Conservation (phyloP, 768 basidiomycete genomes). For the Boletus rubroflammeus region DNA sequence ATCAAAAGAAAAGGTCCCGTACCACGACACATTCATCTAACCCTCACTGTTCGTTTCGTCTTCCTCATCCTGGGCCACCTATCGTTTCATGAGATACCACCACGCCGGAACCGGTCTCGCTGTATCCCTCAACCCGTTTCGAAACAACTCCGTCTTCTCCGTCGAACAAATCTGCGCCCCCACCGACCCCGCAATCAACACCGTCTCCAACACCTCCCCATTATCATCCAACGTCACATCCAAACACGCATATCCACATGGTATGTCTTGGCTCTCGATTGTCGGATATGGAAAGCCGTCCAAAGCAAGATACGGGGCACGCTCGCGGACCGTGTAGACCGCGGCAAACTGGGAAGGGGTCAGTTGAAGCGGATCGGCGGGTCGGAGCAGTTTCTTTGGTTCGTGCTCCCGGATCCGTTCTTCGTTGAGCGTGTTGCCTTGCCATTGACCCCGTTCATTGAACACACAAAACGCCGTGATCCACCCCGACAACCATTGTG, state of each 20-base stretch:
- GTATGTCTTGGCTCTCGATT: constrained; percentile 28
- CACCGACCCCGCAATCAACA: constrained; percentile 30
- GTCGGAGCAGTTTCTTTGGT: constrained; percentile 32
- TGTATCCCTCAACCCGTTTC: constrained; percentile 32
- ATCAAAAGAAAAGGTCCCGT: background rate
- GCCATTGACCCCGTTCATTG: constrained; percentile 32
- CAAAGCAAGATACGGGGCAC: constrained; percentile 19
- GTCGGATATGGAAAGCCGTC: constrained; percentile 31
- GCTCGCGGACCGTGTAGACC: constrained; percentile 23
- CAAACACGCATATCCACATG: constrained; percentile 28
- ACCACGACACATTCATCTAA: background rate
- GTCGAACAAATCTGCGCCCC: constrained; percentile 30
- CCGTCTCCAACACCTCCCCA: constrained; percentile 22
- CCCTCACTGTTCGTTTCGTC: background rate
- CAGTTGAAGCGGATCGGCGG: constrained; percentile 24
- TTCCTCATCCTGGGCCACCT: background rate
- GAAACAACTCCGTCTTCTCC: constrained; percentile 28
- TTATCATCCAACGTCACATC: constrained; percentile 30
- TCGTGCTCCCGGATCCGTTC: constrained; percentile 28
- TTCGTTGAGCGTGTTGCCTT: constrained; percentile 29
- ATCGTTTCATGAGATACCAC: constrained; percentile 28
- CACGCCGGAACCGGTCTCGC: constrained; percentile 30
- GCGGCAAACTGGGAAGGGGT: constrained; percentile 25
- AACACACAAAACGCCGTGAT: constrained; percentile 37
- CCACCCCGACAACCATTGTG: constrained; percentile 37